A percentile compares a stretch with the other conserved stretches of the same genome.
Conservation (phyloP, 2,329 filamentous ascomycete species). For the Ceratocystis cacaofunesta region DNA sequence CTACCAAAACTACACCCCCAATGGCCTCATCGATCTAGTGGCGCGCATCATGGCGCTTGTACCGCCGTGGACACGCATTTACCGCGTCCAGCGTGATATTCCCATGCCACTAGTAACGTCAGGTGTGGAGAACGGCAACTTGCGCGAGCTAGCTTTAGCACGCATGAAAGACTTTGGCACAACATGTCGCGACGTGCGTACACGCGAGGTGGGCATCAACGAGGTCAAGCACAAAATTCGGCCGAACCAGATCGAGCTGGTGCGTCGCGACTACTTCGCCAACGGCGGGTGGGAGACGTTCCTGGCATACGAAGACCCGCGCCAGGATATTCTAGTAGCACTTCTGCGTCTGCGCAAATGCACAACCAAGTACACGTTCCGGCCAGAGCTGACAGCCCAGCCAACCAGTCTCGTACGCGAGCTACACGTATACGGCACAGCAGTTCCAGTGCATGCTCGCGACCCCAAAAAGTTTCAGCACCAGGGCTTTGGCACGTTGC, state of each 20-base stretch:
- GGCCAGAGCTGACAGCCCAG: conserved; percentile 71
- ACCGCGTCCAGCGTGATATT: conserved; percentile 95
- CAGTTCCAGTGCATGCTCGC: conserved; percentile 90
- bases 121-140: conserved; percentile 92
- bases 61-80: conserved; percentile 95
- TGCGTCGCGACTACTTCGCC: conserved; percentile 82
- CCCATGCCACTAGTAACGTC: conserved; percentile 99
- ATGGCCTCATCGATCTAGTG: conserved; percentile 87
- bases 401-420: conserved; percentile 86
- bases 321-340: conserved; percentile 93
- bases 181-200: conserved; percentile 88
- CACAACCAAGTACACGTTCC: conserved; percentile 79
- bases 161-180: conserved; percentile 99
- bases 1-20: conserved; percentile 98
- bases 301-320: conserved; percentile 92
- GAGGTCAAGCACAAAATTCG: conserved; percentile 98
- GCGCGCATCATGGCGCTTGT: conserved; percentile 90
- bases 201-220: conserved; percentile 93
- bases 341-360: conserved; percentile 82
- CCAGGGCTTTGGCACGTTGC: conserved; percentile 83
- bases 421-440: conserved; percentile 90
- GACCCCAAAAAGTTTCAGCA: conserved; percentile 97
- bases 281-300: conserved; percentile 99
- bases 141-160: conserved; percentile 84
- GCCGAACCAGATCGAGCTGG: conserved; percentile 87